A percentile compares a stretch with the other conserved stretches of the same genome.
phyloP scores from a whole-genome alignment of 1,139 yeast genomes.

The Hansenula lynferdii region DNA sequence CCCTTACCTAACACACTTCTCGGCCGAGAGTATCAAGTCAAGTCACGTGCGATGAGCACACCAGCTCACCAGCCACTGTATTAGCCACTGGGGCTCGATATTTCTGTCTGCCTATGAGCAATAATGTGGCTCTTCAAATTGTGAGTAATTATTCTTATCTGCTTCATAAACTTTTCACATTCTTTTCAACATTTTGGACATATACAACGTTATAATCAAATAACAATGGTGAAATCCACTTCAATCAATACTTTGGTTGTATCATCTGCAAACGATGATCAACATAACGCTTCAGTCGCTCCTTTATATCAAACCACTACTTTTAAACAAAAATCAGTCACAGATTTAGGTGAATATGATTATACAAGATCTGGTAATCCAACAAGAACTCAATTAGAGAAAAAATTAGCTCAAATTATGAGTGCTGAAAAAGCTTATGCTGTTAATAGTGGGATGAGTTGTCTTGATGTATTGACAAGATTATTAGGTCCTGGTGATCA shows the following conservation, averaged over 20 bases:
- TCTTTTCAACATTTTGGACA: too few relatives aligned
- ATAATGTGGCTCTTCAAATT: too few relatives aligned
- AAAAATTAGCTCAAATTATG: constrained; percentile 73
- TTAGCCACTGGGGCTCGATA: too few relatives aligned
- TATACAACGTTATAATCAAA: too few relatives aligned
- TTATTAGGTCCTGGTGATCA: constrained; percentile 73
- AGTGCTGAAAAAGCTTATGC: constrained; percentile 70
- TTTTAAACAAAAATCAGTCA: constrained; percentile 73
- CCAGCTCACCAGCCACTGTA: too few relatives aligned
- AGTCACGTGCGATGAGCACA: too few relatives aligned
- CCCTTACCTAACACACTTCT: too few relatives aligned
- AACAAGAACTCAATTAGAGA: constrained; percentile 75
- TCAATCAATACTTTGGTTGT: constrained; percentile 68
- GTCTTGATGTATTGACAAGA: constrained; percentile 77
- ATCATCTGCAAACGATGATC: constrained; percentile 60
- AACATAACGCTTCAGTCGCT: constrained; percentile 75
- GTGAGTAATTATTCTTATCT: too few relatives aligned
- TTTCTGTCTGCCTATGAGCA: too few relatives aligned
- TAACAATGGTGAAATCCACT: constrained; percentile 7
- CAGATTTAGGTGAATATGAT: constrained; percentile 82
- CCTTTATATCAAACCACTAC: constrained; percentile 94
- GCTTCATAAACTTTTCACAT: too few relatives aligned
- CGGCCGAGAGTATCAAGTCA: too few relatives aligned
- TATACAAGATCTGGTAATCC: constrained; percentile 96
- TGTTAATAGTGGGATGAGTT: constrained; percentile 90